These are phyloP conservation scores for Schizothecium vesticola DNA, from an alignment of 495 filamentous ascomycete species.

Conservation along the genomic window DNA sequence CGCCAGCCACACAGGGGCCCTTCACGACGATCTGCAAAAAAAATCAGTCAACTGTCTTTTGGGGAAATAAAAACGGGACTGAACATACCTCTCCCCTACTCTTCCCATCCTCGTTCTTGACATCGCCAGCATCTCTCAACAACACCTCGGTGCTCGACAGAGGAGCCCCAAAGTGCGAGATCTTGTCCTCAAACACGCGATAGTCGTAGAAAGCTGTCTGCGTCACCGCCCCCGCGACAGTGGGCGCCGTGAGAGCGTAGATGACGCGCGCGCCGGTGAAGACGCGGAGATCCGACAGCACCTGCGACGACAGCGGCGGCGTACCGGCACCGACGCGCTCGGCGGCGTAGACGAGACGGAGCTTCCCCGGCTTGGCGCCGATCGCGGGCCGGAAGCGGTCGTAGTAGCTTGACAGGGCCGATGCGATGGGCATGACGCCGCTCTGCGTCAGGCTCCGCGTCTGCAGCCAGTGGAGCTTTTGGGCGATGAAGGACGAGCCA, in stretches of 20 bases:
- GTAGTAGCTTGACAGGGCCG: conserved; percentile 58
- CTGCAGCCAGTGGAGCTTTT: conserved; percentile 57
- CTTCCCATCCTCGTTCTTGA: conserved; percentile 55
- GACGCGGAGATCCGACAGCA: conserved; percentile 71
- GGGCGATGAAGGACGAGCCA: conserved; percentile 44
- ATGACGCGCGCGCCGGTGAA: conserved; percentile 76
- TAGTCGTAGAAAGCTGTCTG: conserved; percentile 91
- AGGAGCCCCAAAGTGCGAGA: conserved; percentile 77
- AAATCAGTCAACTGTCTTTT: neutral
- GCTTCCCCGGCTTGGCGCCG: conserved; percentile 62
- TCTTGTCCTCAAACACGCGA: conserved; percentile 50
- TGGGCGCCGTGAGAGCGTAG: conserved; percentile 77
- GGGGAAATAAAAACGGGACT: neutral
- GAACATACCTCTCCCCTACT: conserved; percentile 57
- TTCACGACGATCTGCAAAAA: conserved; percentile 52
- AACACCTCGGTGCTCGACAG: conserved; percentile 73
- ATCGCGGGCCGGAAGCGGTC: conserved; percentile 52
- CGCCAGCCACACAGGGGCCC: conserved; percentile 63
- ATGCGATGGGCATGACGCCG: conserved; percentile 67
- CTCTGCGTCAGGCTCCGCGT: conserved; percentile 57
- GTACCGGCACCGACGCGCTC: conserved; percentile 50
- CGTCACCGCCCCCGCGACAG: conserved; percentile 75
- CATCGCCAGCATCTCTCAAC: conserved; percentile 53
- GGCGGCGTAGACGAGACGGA: conserved; percentile 68
- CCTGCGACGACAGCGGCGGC: conserved; percentile 54